phyloP scores from a whole-genome alignment of 345 rosid species.

The Brassica incana region DNA sequence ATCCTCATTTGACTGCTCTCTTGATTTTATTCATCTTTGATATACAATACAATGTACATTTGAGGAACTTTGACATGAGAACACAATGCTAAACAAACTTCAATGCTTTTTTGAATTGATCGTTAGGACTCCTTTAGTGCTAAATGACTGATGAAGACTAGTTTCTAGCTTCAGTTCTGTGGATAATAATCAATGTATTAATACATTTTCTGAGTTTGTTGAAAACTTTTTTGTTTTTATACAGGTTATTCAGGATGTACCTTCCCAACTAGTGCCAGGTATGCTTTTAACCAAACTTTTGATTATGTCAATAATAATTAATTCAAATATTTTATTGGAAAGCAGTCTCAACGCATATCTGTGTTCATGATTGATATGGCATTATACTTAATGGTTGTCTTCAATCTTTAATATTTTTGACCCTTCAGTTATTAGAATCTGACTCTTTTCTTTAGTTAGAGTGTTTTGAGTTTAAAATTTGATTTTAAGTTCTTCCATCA shows the following conservation, averaged over 20 bases:
- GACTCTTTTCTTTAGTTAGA: not conserved
- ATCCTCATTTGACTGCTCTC: slow-evolving; percentile 2
- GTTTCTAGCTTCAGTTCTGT: slow-evolving; percentile 1
- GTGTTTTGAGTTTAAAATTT: not conserved
- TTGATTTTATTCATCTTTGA: not conserved
- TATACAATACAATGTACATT: not conserved
- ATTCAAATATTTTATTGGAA: slow-evolving; percentile 23
- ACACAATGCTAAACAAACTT: not conserved
- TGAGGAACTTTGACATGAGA: not conserved
- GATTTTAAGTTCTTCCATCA: not conserved
- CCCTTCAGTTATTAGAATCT: slow-evolving; percentile 19
- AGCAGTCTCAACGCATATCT: slow-evolving; percentile 32
- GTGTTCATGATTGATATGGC: slow-evolving; percentile 27
- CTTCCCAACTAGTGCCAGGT: slow-evolving; percentile 39
- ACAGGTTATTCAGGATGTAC: slow-evolving; percentile 45
- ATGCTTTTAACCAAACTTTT: slow-evolving; percentile 12
- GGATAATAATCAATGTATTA: not conserved
- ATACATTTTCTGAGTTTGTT: slow-evolving; percentile 6
- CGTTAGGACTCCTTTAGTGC: slow-evolving; percentile 10
- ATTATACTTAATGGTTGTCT: slow-evolving; percentile 6
- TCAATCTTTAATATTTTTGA: slow-evolving; percentile 11
- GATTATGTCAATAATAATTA: slow-evolving; percentile 9
- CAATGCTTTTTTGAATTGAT: not conserved
- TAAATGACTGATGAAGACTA: slow-evolving; percentile 5
- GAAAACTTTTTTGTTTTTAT: not conserved